phyloP scores from a whole-genome alignment of 129 eudicot genomes.

The Flaveria robusta region DNA sequence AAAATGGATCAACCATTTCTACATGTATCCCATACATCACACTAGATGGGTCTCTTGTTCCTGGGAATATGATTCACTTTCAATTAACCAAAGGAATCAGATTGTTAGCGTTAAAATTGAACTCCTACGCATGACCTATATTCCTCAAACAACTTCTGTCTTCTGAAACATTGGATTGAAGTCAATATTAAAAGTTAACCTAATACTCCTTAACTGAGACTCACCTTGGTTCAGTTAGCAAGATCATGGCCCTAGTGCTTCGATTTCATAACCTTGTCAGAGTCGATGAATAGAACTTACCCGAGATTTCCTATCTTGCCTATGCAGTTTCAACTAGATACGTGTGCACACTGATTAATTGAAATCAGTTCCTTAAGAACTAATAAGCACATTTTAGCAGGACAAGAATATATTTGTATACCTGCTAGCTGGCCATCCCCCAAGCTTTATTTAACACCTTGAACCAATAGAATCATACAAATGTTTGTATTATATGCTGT shows the following conservation, averaged over 20 bases:
- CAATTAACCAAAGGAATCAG: slow-evolving; percentile 3
- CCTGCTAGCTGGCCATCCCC: neutral
- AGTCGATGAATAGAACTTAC: neutral
- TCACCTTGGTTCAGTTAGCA: neutral
- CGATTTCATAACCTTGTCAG: neutral
- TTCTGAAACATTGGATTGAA: neutral
- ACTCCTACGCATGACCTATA: slow-evolving; percentile 4
- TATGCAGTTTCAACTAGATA: neutral
- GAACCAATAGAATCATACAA: neutral
- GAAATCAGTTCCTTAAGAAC: neutral
- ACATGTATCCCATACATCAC: neutral
- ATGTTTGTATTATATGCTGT: neutral
- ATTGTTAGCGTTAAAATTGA: neutral
- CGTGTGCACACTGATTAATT: neutral
- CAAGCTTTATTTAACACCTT: neutral
- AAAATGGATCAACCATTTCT: neutral
- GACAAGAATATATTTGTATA: neutral
- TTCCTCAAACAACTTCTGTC: neutral
- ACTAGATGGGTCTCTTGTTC: slow-evolving; percentile 16
- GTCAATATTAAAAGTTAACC: neutral
- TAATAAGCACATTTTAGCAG: too few relatives aligned
- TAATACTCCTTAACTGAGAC: neutral
- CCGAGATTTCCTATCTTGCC: neutral
- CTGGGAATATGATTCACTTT: neutral
- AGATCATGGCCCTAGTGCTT: neutral